Evolutionary conservation across 257 asterid genomes (phyloP), one percentile per base, ranked within the genome.

Genomic region (Osmanthus fragrans): DNA sequence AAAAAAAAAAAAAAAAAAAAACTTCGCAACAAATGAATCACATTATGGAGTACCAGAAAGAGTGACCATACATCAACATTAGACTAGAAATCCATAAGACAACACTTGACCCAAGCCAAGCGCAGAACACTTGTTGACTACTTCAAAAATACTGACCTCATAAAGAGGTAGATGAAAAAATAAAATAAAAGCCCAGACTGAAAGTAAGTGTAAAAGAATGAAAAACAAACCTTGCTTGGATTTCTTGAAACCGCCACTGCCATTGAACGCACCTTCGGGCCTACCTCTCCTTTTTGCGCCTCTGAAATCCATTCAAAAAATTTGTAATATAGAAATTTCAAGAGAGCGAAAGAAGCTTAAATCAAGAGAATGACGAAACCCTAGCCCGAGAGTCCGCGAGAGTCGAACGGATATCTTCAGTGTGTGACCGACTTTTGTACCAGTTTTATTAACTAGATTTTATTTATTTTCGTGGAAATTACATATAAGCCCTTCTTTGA

Each of bases 221-320:
- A 25, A 36, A 77, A 29, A 18, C 54, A 76, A 11, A 90, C 97
- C 97, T 91, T 72, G 87, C 79, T 85, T 89, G 33, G 86, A 79
- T 82, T 84, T 90, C 91, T 91, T 91, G 70, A 81, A 76, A n/a
- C 82, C 80, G 51, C 92, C 94, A 81, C 86, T 87, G 72, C 91
- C 95, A 76, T 91, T 89, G 74, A 79, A 25, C 32, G 90, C 81
- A 58, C 81, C 90, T 7, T 90, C 92, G 12, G 78, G 77, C 76
- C 89, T 82, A n/a, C 86, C 86, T 78, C 95, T 87, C 76, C 90
- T 91, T 45, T 82, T 85, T 81, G 80, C 89, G 51, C 88, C 83
- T 80, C 89, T 89, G 70, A 84, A 86, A 72, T 90, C 96, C 96
- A 90, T 90, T 81, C 39, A 60, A 47, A 21, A 74, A 37, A 21